Base-by-base conservation (phyloP, 176 grass and related monocot genomes). In the Ampelocalamus luodianensis region DNA sequence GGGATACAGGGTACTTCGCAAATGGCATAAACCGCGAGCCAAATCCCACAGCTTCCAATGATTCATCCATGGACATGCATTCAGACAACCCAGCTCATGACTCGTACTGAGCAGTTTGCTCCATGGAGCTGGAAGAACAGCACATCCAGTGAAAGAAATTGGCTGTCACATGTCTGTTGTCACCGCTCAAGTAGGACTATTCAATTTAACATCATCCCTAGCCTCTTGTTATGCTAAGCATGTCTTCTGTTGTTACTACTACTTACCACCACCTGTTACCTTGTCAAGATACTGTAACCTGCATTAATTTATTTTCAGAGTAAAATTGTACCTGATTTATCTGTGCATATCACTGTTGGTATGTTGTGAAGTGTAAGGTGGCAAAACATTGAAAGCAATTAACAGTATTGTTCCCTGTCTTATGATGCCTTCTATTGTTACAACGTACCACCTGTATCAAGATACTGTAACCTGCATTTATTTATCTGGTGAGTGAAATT, bases 51-150 rank as follows among this genome's bases (percentile, higher is more conserved):
- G 79, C 71, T 65, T 83, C 84, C 0, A 90, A 76, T 0, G 90
- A 90, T 64, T 92, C 90, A 18, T 87, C 84, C 34, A 91, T 94
- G 92, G 93, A 94, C 46, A 92, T 92, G 90, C 92, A 90, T 79
- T 83, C 85, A 2, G 93, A 94, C 29, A 90, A 85, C 67, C 87
- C 86, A 42, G 72, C 72, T 71, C 84, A 84, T 10, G 81, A 80
- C 75, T 86, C 78, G 66, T 83, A 77, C 76, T 75, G 70, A 86
- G 54, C 79, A 71, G 71, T 59, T 64, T 61, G 9, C 26, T 36
- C 27, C 46, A 42, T 76, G 71, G 26, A 55, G 16, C 77, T 51
- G 6, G 34, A 85, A 85, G 51, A 72, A 85, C 71, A 76, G 8
- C 53, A 34, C 11, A 70, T 85, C 39, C 51, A 77, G 76, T 45